Evolutionary conservation across 805 yeast species (phyloP), one percentile per base, ranked within the genome.

Genomic region (Isabelozyma rhagii): DNA sequence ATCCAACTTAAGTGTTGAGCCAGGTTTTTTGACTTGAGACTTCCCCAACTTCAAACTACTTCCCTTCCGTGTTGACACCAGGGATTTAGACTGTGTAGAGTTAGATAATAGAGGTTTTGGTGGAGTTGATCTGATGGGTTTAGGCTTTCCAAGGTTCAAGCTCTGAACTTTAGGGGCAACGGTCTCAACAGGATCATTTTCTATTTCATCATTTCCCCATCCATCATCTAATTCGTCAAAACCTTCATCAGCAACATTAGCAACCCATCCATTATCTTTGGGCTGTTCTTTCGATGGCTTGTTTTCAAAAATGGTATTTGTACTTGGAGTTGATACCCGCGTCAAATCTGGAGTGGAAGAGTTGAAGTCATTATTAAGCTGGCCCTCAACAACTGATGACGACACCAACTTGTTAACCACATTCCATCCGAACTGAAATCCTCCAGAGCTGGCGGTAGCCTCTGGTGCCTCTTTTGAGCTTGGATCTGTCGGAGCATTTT

Each of bases 321-420:
- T 39, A 11, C 57, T 57, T 9, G 74, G 72, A 1, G 73, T 60
- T 0, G 63, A 56, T 0, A 56, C 59, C 21, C 68, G 50, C 5
- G 68, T 63, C 41, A 71, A 51, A 43, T 71, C 74, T 1, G 75
- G 74, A 3, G 75, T 70, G 1, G 75, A 69, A 15, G 53, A 50
- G 50, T 72, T 66, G 53, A 72, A 61, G 3, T 72, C 67, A n/a
- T 67, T 62, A 48, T 73, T 66, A 51, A 74, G 55, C 27, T 62
- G 59, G 0, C 77, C 77, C 9, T 62, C 62, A 1, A 66, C 61
- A 1, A 66, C 61, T 4, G 56, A 59, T 1, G 69, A 42, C 2
- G 72, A 58, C 5, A 70, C 71, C 8, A 72, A 55, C 48, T 66
- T 70, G 51, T 64, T 70, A 21, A 72, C 67, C 45, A 69, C 59